Evolutionary conservation across 208 protist genomes (phyloP), one percentile per base, ranked within the genome.

Genomic region (Naegleria fowleri): DNA sequence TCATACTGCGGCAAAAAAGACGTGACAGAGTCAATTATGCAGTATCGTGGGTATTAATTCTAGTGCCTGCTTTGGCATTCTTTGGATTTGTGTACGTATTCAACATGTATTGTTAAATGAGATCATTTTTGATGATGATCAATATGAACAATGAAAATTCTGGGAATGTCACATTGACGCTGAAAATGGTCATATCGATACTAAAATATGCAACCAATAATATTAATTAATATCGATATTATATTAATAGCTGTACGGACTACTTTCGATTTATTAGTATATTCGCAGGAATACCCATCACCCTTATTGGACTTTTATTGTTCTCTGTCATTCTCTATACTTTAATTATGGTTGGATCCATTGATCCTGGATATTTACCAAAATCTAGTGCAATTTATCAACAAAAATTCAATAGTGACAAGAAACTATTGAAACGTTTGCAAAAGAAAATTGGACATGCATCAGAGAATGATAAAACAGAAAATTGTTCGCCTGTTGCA

Each of bases 301-400:
- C 83, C 16, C 25, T 86, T 0, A 86, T 86, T 33, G 83, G 36
- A 86, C 16, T 86, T 33, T 4, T 86, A 9, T 43, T 86, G 9
- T 86, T 86, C 7, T 51, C 25, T 29, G 5, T 48, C 15, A 33
- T 51, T 86, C 2, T 86, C 15, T 86, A 48, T 48, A 43, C 9
- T 48, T 48, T 86, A 43, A 48, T 48, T 43, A 86, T 29, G 41
- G 83, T 86, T 48, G 83, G 83, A 48, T 43, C 36, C 5, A 86
- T 86, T n/a, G 83, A 86, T 48, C 83, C 83, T 33, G 83, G 83
- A 19, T 51, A 48, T 51, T 86, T 86, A 86, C 83, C 83, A 19
- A 86, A 86, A 86, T 51, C 33, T 19, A 86, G 11, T n/a, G 36
- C 39, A 48, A 16, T 16, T 29, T 86, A 86, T 48, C 13, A 86